phyloP scores from a whole-genome alignment of 768 basidiomycete genomes.

The Suillus cothurnatus region DNA sequence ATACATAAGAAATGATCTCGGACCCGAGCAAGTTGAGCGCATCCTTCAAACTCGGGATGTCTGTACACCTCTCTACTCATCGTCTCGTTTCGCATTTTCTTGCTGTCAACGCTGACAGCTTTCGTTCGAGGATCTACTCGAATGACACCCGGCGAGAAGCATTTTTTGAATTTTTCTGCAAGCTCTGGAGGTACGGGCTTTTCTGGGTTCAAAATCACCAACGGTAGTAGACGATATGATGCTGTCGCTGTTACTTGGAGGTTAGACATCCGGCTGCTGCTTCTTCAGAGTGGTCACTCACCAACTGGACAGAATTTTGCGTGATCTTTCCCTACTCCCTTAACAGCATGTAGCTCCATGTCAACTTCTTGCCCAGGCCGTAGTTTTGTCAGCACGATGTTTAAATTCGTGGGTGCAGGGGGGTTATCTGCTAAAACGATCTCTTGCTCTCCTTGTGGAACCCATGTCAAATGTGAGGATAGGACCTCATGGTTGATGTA shows the following conservation, averaged over 20 bases:
- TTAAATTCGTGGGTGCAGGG: constrained; percentile 70
- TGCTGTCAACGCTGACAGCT: constrained; percentile 60
- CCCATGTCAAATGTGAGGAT: constrained; percentile 72
- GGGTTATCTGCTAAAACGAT: constrained; percentile 52
- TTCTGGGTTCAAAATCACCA: constrained; percentile 68
- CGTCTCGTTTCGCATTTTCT: constrained; percentile 77
- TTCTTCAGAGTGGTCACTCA: constrained; percentile 34
- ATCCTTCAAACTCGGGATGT: constrained; percentile 86
- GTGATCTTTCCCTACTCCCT: constrained; percentile 92
- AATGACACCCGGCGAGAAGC: constrained; percentile 87
- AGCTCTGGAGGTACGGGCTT: constrained; percentile 78
- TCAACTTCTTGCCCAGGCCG: constrained; percentile 88
- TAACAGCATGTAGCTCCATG: constrained; percentile 87
- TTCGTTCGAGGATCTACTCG: constrained; percentile 59
- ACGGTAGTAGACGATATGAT: constrained; percentile 89
- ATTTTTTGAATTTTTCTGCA: constrained; percentile 79
- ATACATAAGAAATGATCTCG: constrained; percentile 92
- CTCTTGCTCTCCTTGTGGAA: constrained; percentile 80
- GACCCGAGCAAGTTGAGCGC: constrained; percentile 81
- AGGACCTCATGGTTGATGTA: constrained; percentile 74
- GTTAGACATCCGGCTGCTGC: neutral
- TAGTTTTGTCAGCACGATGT: constrained; percentile 90
- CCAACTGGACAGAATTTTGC: constrained; percentile 97
- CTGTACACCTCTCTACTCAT: constrained; percentile 92
- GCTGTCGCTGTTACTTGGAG: constrained; percentile 70